Evolutionary conservation across 768 basidiomycete genomes (phyloP), one percentile per base, ranked within the genome.

Genomic region (Lactarius psammicola): DNA sequence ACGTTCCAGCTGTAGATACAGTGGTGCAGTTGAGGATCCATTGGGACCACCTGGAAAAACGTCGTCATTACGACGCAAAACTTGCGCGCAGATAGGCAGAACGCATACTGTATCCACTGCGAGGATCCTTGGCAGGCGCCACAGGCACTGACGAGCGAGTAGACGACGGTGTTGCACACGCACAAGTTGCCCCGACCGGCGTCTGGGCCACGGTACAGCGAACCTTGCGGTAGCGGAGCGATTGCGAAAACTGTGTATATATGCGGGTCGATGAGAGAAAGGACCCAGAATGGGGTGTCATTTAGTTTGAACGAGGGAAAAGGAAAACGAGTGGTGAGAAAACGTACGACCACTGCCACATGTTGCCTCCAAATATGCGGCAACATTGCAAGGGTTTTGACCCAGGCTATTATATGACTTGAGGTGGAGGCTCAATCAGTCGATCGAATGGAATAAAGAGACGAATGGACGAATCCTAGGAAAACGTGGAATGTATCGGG

Each of bases 141-240:
- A 49, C 57, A 58, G n/a, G 56, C 61, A n/a, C 60, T 58, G 40
- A 62, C 20, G 26, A 66, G 56, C 31, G 65, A 62, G 46, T 62
- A 58, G 17, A 44, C 31, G 8, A 66, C 49, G 4, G 56, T 28
- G 31, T 57, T 62, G 44, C 65, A 65, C 28, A 38, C n/a, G 31
- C 58, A 65, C 23, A 34, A 2, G 20, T 26, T 55, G 15, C 2
- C 23, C 2, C 17, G 15, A 18, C 13, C 20, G 11, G 13, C 10
- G 26, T 53, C 1, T 9, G 64, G 64, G 26, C 64, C 64, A n/a
- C n/a, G 0, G 23, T 65, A 65, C 2, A 2, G 1, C 26, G 8
- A 20, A 8, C 53, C 53, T n/a, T 17, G 18, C n/a, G 30, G 51
- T 55, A 65, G 13, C 17, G 23, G 40, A 2, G 17, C 2, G 40